Evolutionary conservation across 352 stramenopile genomes (phyloP).

Genomic region (Pythium periplocum): DNA sequence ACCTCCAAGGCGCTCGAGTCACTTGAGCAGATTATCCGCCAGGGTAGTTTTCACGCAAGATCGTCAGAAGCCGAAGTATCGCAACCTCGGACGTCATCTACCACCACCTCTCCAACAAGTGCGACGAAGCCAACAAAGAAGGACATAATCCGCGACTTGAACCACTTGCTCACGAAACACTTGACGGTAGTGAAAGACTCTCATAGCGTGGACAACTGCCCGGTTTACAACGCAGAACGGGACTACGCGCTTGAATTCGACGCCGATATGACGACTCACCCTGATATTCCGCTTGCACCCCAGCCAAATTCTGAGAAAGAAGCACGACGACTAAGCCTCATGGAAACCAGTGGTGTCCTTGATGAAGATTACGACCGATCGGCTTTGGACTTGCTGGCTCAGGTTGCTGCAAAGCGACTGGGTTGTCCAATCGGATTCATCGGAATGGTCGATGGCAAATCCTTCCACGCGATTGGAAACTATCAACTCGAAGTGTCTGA

Average conservation of each 20-base stretch:
- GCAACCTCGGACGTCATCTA: too few species aligned
- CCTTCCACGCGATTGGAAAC: constrained; percentile 44
- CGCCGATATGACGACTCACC: constrained; percentile 21
- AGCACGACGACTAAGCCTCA: constrained; percentile 30
- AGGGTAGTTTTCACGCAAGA: not conserved
- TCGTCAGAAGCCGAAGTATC: too few species aligned
- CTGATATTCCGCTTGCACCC: constrained; percentile 41
- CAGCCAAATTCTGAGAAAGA: constrained; percentile 34
- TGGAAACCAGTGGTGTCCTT: constrained; percentile 40
- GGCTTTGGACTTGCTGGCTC: constrained; percentile 46
- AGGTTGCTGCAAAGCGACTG: constrained; percentile 45
- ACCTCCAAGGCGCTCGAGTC: constrained; percentile 38
- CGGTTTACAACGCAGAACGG: constrained; percentile 24
- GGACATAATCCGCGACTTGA: constrained; percentile 27
- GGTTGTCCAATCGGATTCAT: constrained; percentile 59
- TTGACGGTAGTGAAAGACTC: constrained; percentile 26
- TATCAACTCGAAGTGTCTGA: constrained; percentile 30
- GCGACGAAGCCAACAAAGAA: constrained; percentile 9
- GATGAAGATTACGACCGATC: constrained; percentile 32
- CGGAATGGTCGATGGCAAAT: constrained; percentile 41
- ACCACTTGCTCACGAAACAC: constrained; percentile 32
- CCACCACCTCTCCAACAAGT: too few species aligned
- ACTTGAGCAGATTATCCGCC: constrained; percentile 34
- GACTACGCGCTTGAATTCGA: constrained; percentile 54
- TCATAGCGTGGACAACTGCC: constrained; percentile 9